phyloP scores from a whole-genome alignment of 257 asterid genomes.

The Gentiana dahurica region DNA sequence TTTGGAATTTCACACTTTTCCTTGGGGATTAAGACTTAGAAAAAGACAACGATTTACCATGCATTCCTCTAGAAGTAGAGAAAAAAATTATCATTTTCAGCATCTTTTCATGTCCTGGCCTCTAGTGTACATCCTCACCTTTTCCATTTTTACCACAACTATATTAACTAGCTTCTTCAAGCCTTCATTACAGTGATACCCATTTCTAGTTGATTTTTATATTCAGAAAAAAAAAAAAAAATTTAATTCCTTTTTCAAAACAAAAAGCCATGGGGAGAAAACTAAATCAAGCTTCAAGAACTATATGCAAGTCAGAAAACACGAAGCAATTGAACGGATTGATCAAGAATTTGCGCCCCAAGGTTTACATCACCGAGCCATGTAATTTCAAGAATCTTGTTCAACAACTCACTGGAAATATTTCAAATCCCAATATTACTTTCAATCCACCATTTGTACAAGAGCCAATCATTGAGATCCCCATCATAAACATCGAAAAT shows the following conservation, averaged over 20 bases:
- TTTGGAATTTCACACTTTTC: too few relatives aligned
- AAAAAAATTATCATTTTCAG: conserved; percentile 27
- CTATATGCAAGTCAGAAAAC: conserved; percentile 18
- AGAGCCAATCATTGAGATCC: conserved; percentile 7
- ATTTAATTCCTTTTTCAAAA: neutral
- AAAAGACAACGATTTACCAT: neutral
- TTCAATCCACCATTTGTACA: neutral
- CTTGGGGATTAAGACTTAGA: too few relatives aligned
- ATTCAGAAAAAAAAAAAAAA: conserved; percentile 1
- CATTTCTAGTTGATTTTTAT: conserved; percentile 4
- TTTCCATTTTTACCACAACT: conserved; percentile 3
- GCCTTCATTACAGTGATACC: conserved; percentile 3
- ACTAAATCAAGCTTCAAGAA: conserved; percentile 18
- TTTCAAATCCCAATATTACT: too few relatives aligned
- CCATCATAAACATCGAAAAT: conserved; percentile 13
- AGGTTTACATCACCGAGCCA: conserved; percentile 34
- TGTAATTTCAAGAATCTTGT: conserved; percentile 44
- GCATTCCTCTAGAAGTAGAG: conserved; percentile 4
- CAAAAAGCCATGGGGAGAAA: conserved; percentile 29
- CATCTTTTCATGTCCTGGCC: conserved; percentile 20
- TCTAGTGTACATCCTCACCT: neutral
- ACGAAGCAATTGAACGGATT: conserved; percentile 24
- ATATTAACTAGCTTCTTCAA: conserved; percentile 11
- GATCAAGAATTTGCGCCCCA: conserved; percentile 31
- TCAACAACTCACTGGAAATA: conserved; percentile 38